phyloP scores from a whole-genome alignment of 148 eudicot species.

The Linanthus parryae region DNA sequence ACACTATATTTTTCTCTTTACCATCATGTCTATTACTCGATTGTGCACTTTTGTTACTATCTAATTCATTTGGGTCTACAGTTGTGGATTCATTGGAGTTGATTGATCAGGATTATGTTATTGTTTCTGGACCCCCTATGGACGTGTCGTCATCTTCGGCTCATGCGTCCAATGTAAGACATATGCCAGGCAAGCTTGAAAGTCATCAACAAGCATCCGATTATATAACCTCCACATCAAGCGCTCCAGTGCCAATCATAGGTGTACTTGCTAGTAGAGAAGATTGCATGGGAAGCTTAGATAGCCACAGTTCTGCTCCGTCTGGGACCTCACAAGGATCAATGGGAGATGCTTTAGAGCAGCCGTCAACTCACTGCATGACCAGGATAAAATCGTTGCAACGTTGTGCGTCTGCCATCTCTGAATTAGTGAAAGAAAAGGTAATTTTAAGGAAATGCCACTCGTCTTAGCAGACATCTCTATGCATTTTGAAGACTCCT shows the following conservation, averaged over 20 bases:
- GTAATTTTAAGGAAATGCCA: slow-evolving; percentile 24
- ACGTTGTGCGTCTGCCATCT: slow-evolving; percentile 65
- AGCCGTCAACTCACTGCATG: slow-evolving; percentile 56
- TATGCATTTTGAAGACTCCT: too few species aligned
- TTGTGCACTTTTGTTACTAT: slow-evolving; percentile 5
- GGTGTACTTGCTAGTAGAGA: slow-evolving; percentile 36
- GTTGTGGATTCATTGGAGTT: slow-evolving; percentile 69
- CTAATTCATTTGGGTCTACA: slow-evolving; percentile 21
- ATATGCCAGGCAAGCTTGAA: slow-evolving; percentile 34
- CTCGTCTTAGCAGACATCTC: neutral
- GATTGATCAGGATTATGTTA: slow-evolving; percentile 85
- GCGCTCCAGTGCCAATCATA: slow-evolving; percentile 47
- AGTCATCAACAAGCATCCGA: slow-evolving; percentile 32
- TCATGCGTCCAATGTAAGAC: slow-evolving; percentile 41
- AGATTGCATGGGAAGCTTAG: slow-evolving; percentile 36
- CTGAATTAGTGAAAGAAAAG: slow-evolving; percentile 72
- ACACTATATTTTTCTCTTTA: neutral
- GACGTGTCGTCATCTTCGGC: slow-evolving; percentile 53
- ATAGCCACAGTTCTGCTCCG: slow-evolving; percentile 64
- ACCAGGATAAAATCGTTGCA: slow-evolving; percentile 69
- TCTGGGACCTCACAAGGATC: slow-evolving; percentile 63
- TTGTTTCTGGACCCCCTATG: slow-evolving; percentile 65
- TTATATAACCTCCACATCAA: slow-evolving; percentile 26
- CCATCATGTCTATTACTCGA: neutral
- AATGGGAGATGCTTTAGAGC: slow-evolving; percentile 47